Evolutionary conservation across 495 filamentous ascomycete genomes (phyloP), one percentile per base, ranked within the genome.

Genomic region (Tuber brumale): DNA sequence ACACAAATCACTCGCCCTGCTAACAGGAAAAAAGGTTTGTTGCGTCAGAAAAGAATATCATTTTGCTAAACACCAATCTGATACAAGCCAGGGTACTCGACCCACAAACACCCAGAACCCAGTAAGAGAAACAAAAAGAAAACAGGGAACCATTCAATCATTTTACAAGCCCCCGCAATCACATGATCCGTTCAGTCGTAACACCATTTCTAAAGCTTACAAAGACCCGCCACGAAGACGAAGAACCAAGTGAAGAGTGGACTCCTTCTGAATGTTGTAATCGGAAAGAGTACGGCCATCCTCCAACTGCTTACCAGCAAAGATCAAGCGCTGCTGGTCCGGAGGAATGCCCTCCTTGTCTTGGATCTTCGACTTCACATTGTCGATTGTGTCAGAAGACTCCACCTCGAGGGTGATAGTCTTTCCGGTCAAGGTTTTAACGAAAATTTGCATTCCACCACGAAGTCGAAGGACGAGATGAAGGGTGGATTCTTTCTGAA

Each of bases 201-300:
- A 35, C 57, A 35, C 27, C 57, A 66, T 35, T 35, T 14, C 27
- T 35, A 66, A 35, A 66, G 27, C 9, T 66, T 66, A 66, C 57
- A 66, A 66, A 66, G 57, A 31, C 57, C 95, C 95, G 90, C 95
- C 95, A 88, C 95, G 94, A 19, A 99, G 92, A 85, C 95, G 92
- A 75, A 99, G 93, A 70, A 99, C 95, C 79, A 99, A 86, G 86
- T 99, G 95, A 19, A 99, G 88, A n/a, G 95, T 99, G 61, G 92
- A 94, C 85, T 98, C 95, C 87, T 99, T 99, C 85, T 98, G 95
- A 72, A 98, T 99, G 88, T 99, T 99, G 89, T 98, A 98, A 84
- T 98, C 95, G 77, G 90, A 93, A 3, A 99, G 87, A n/a, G 95
- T 98, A 27, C 95, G 93, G 39, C 91, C 91, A 82, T 93, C 91